A percentile compares a stretch with the other conserved stretches of the same genome.
These are phyloP conservation scores for Salix viminalis DNA, from an alignment of 345 rosid species.

Conservation along the genomic window DNA sequence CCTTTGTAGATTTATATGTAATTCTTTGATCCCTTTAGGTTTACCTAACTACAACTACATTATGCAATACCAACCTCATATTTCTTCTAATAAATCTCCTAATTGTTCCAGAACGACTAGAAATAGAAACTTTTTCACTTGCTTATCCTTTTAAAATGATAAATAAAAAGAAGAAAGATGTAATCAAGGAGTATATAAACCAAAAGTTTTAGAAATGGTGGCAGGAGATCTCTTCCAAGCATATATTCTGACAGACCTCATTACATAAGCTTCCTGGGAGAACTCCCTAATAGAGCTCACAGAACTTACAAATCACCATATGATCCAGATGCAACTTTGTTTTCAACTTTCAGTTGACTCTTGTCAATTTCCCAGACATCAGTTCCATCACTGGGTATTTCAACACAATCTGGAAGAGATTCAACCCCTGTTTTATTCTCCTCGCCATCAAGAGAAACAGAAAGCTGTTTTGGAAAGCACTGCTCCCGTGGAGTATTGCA, in stretches of 20 bases:
- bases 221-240: neutral
- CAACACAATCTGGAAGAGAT: constrained; percentile 53
- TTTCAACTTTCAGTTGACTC: constrained; percentile 63
- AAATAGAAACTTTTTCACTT: neutral
- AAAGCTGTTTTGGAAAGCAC: constrained; percentile 33
- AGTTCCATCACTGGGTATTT: constrained; percentile 86
- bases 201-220: neutral
- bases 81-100: too few species aligned
- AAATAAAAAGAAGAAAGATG: neutral
- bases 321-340: constrained; percentile 85
- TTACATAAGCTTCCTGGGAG: constrained; percentile 89
- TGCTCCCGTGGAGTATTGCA: constrained; percentile 55
- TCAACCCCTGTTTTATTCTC: constrained; percentile 37
- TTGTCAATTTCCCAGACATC: constrained; percentile 96
- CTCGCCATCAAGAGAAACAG: constrained; percentile 35
- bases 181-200: neutral
- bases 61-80: too few species aligned
- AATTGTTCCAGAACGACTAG: too few species aligned
- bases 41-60: too few species aligned
- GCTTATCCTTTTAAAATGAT: neutral
- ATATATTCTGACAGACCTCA: constrained; percentile 59
- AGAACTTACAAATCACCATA: constrained; percentile 79
- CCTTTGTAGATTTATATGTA: too few species aligned
- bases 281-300: constrained; percentile 47
- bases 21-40: too few species aligned